These are phyloP conservation scores for Collybiopsis confluens DNA, from an alignment of 768 basidiomycete genomes.

Conservation along the genomic window DNA sequence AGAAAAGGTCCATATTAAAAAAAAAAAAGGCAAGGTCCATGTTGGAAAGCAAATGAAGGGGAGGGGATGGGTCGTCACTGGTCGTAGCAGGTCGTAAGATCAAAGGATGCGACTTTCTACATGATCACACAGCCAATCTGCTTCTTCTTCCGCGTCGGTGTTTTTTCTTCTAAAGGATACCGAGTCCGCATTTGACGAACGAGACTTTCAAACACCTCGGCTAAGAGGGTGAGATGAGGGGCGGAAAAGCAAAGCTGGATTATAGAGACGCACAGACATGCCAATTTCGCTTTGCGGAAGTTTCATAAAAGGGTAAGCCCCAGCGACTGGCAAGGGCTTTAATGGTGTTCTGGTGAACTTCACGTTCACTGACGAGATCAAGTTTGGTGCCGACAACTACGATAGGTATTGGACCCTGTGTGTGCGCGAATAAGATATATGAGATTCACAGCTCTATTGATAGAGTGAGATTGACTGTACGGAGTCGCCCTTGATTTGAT, in stretches of 20 bases:
- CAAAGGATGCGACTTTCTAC: slow-evolving; percentile 26
- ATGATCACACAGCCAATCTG: slow-evolving; percentile 26
- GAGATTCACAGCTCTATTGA: neutral
- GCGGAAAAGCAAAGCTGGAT: neutral
- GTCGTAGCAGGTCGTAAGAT: slow-evolving; percentile 2
- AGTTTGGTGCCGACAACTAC: slow-evolving; percentile 85
- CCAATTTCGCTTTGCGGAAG: slow-evolving; percentile 85
- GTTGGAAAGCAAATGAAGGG: neutral
- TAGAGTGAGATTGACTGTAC: slow-evolving; percentile 12
- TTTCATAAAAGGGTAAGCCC: slow-evolving; percentile 79
- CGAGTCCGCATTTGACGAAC: slow-evolving; percentile 67
- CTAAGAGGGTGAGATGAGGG: slow-evolving; percentile 2
- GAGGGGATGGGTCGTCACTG: neutral
- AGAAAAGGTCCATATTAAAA: no score
- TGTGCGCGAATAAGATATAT: neutral
- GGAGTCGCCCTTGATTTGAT: slow-evolving; percentile 73
- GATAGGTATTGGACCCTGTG: slow-evolving; percentile 57
- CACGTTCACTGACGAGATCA: slow-evolving; percentile 77
- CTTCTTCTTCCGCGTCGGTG: slow-evolving; percentile 29
- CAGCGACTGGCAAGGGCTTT: slow-evolving; percentile 61
- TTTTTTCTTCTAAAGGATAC: slow-evolving; percentile 47
- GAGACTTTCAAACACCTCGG: slow-evolving; percentile 75
- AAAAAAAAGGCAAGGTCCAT: no score
- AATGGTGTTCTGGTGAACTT: slow-evolving; percentile 63
- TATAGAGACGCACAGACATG: slow-evolving; percentile 38